phyloP scores from a whole-genome alignment of 1,139 yeast species.

The Yamadazyma aaseri region DNA sequence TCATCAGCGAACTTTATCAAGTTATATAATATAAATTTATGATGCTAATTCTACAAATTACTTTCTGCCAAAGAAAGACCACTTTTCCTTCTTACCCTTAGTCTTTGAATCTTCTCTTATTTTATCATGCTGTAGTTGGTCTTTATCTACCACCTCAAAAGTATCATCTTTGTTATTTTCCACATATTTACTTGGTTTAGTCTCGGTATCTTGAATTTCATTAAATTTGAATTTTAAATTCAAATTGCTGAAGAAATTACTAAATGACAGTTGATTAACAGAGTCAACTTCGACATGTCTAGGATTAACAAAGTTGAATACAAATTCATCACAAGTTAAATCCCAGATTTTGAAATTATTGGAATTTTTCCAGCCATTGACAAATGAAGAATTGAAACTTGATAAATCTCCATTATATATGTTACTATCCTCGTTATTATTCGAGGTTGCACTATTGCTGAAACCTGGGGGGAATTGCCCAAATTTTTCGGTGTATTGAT shows the following conservation, averaged over 20 bases:
- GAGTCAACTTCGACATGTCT: slow-evolving; percentile 47
- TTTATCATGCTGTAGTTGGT: slow-evolving; percentile 2
- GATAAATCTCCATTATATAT: slow-evolving; percentile 29
- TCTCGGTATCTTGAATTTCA: slow-evolving; percentile 12
- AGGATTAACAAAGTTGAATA: slow-evolving; percentile 86
- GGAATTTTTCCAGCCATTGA: slow-evolving; percentile 63
- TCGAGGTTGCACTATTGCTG: slow-evolving; percentile 5
- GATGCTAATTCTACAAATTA: neutral
- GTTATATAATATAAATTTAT: too few relatives aligned
- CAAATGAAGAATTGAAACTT: slow-evolving; percentile 54
- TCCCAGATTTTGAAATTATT: slow-evolving; percentile 72
- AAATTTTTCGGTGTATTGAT: slow-evolving; percentile 52
- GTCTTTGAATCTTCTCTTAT: neutral
- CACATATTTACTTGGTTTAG: slow-evolving; percentile 15
- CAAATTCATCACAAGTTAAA: slow-evolving; percentile 75
- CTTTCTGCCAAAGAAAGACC: slow-evolving; percentile 13
- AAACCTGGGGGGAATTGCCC: slow-evolving; percentile 46
- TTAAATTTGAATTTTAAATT: slow-evolving; percentile 17
- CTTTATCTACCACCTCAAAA: slow-evolving; percentile 6
- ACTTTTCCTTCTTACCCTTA: slow-evolving; percentile 7
- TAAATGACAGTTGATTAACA: slow-evolving; percentile 12
- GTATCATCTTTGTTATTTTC: slow-evolving; percentile 8
- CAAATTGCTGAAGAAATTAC: slow-evolving; percentile 28
- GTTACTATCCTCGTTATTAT: slow-evolving; percentile 18
- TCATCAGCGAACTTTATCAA: too few relatives aligned